Percentiles rank a stretch among this genome's conserved stretches.
Conservation (phyloP, 1,284 basidiomycete genomes). For the Fistulinella staudtii region DNA sequence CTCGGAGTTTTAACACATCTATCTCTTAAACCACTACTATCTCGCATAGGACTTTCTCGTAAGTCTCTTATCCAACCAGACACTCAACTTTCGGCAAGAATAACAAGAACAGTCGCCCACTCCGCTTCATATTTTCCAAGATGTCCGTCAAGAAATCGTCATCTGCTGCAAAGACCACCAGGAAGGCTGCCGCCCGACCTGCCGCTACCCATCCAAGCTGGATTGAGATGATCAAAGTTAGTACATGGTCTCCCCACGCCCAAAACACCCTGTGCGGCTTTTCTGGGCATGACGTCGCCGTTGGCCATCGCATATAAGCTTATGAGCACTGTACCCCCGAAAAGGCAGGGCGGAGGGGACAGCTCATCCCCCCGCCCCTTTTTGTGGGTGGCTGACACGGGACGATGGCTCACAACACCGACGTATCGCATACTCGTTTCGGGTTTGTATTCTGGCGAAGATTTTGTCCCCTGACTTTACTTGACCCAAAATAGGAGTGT, state of each 20-base stretch:
- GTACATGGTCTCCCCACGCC: conserved; percentile 6
- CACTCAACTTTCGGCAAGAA: conserved; percentile 19
- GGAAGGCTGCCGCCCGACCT: conserved; percentile 38
- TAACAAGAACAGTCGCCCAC: conserved; percentile 34
- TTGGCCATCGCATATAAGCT: conserved; percentile 9
- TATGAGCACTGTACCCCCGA: conserved; percentile 27
- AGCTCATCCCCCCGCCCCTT: conserved; percentile 4
- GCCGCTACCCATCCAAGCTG: conserved; percentile 61
- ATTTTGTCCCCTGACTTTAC: conserved; percentile 19
- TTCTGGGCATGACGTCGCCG: conserved; percentile 2
- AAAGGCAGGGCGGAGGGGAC: conserved; percentile 44
- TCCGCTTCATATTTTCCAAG: conserved; percentile 18
- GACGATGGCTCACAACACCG: conserved; percentile 3
- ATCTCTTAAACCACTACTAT: conserved; percentile 50
- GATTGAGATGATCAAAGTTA: conserved; percentile 78
- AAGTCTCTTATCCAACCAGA: conserved; percentile 29
- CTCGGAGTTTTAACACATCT: conserved; percentile 56
- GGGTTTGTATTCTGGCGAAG: conserved; percentile 3
- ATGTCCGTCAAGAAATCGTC: conserved; percentile 35
- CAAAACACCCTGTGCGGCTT: not conserved
- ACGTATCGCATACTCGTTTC: not conserved
- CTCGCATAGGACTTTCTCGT: conserved; percentile 33
- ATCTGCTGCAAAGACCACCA: conserved; percentile 28
- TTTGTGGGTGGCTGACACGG: conserved; percentile 13
- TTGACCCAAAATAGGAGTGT: conserved; percentile 59